Evolutionary conservation across 1,284 basidiomycete species (phyloP).

Genomic region (Taiwanofungus camphoratus): DNA sequence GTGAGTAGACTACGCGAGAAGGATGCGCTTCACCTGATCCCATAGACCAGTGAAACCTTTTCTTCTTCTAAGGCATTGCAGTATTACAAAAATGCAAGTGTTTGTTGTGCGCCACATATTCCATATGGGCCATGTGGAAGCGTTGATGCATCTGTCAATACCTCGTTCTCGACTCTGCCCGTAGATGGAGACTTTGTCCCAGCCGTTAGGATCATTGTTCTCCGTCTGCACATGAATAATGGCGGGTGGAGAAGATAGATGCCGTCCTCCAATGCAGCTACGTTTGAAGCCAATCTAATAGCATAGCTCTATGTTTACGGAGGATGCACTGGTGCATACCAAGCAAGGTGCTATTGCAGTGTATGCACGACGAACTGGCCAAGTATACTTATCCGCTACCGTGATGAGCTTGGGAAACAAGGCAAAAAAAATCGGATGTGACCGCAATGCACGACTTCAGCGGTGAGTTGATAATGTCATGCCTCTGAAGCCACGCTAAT

Average conservation of each 20-base stretch:
- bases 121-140: constrained; percentile 72
- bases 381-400: constrained; percentile 62
- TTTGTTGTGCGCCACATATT: constrained; percentile 42
- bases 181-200: constrained; percentile 46
- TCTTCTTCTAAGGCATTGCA: too few relatives aligned
- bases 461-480: too few relatives aligned
- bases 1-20: too few relatives aligned
- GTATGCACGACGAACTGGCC: constrained; percentile 34
- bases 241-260: constrained; percentile 46
- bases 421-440: constrained; percentile 63
- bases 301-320: constrained; percentile 56
- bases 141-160: constrained; percentile 49
- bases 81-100: constrained; percentile 44
- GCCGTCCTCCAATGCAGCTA: constrained; percentile 49
- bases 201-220: constrained; percentile 48
- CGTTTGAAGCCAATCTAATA: constrained; percentile 32
- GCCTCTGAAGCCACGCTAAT: too few relatives aligned
- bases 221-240: constrained; percentile 44
- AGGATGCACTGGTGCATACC: constrained; percentile 44
- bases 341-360: constrained; percentile 47
- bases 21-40: constrained; percentile 40
- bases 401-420: constrained; percentile 46
- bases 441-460: too few relatives aligned
- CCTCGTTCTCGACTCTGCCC: too few relatives aligned
- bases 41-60: constrained; percentile 34